Conservation (phyloP, 2,329 filamentous ascomycete genomes). For the Graphium sp. region DNA sequence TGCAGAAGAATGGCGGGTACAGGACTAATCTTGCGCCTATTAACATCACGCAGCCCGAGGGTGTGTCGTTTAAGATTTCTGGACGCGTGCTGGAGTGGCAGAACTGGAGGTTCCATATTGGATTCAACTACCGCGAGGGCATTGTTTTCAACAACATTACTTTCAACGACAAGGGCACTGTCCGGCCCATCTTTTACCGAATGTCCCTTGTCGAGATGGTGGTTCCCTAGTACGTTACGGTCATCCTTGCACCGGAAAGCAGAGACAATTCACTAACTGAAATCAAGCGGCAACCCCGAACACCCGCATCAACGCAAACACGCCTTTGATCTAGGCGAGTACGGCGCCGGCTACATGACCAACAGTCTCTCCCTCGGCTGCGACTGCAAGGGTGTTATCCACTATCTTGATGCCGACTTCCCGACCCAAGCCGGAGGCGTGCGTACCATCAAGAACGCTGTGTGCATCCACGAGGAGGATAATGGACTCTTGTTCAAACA, state of each 20-base stretch:
- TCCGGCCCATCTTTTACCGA: slow-evolving; percentile 72
- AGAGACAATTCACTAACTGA: background rate
- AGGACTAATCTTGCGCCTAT: slow-evolving; percentile 69
- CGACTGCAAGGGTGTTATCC: slow-evolving; percentile 80
- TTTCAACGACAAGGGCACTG: slow-evolving; percentile 67
- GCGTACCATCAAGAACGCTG: slow-evolving; percentile 76
- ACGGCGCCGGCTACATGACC: slow-evolving; percentile 71
- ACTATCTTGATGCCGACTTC: slow-evolving; percentile 81
- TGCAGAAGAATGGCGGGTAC: slow-evolving; percentile 61
- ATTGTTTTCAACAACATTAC: slow-evolving; percentile 82
- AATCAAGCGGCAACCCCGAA: slow-evolving; percentile 49
- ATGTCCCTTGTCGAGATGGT: slow-evolving; percentile 89
- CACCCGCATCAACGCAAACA: slow-evolving; percentile 69
- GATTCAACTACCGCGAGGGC: slow-evolving; percentile 89
- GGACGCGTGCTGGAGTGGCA: slow-evolving; percentile 72
- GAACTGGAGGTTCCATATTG: slow-evolving; percentile 84
- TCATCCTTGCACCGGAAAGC: background rate
- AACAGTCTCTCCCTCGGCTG: slow-evolving; percentile 63
- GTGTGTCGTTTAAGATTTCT: slow-evolving; percentile 68
- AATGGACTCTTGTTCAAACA: slow-evolving; percentile 87
- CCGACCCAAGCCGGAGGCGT: slow-evolving; percentile 62
- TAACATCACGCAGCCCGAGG: slow-evolving; percentile 75
- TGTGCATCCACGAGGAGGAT: slow-evolving; percentile 93
- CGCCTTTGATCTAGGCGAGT: slow-evolving; percentile 67
- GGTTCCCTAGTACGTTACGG: slow-evolving; percentile 48